Base-by-base conservation (phyloP, 2,329 filamentous ascomycete species). In the Cladophialophora bantiana region DNA sequence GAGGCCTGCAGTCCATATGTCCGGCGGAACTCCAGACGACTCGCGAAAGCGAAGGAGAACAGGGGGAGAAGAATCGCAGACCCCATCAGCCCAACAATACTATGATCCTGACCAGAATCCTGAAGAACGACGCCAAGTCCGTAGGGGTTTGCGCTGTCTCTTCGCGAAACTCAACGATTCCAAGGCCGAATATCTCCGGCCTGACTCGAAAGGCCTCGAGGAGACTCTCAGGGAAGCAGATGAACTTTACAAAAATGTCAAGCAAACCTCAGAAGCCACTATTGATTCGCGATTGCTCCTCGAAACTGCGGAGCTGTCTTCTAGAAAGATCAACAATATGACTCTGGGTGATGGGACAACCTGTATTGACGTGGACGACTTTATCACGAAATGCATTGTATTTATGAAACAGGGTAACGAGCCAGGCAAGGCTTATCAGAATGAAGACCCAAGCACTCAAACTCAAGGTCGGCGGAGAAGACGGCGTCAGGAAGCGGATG, bases 251-350 rank as follows among this genome's bases (percentile, higher is more conserved):
- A 83, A 83, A 64, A 83, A 88, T 71, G 90, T 96, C 67, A 92
- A 90, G 74, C 94, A 97, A 80, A 97, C 95, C 0, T 88, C 89
- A 1, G 95, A 98, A 77, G 95, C 95, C 0, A 92, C 91, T 0
- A 89, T 96, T 68, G 95, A 99, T 76, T 93, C 94, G 0, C 88
- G 91, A n/a, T 83, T 96, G 32, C 84, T 98, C 3, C 90, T 97
- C 57, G 89, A 86, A 70, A 89, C 92, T 0, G 91, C 92, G 4
- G 93, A 97, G 70, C 79, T 96, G 4, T 90, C 91, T 0, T 89
- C 90, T 73, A 92, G 91, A 72, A 93, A 93, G 75, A 90, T 92
- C 0, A 83, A 90, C 52, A 88, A 89, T 59, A 84, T 96, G 32
- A 88, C 90, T 1, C 83, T 92, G 35, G 93, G 93, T 6, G 90